A percentile compares a stretch with the other conserved stretches of the same genome.
Evolutionary conservation across 2,329 filamentous ascomycete species (phyloP).

Genomic region (Aureobasidium sp.): DNA sequence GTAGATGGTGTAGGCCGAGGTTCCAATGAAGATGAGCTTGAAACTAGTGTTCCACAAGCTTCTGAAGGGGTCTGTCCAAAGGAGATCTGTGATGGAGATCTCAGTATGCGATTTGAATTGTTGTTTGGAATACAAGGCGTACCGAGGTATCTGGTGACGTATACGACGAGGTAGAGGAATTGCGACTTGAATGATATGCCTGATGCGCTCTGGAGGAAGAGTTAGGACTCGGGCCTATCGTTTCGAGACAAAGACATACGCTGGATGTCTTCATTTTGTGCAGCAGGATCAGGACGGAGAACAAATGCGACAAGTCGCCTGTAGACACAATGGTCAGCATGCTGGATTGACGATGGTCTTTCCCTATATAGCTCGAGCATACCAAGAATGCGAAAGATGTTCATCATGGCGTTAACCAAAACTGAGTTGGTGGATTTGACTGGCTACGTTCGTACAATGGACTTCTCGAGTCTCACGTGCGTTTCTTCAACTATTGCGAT

Average conservation of each 20-base stretch:
- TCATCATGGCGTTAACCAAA: slow-evolving; percentile 43
- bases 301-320: slow-evolving; percentile 94
- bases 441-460: not conserved
- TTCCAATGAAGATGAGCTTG: slow-evolving; percentile 89
- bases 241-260: slow-evolving; percentile 48
- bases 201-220: slow-evolving; percentile 69
- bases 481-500: not conserved
- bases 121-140: not conserved
- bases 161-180: slow-evolving; percentile 88
- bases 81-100: slow-evolving; percentile 49
- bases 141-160: slow-evolving; percentile 78
- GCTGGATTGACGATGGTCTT: slow-evolving; percentile 6
- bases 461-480: not conserved
- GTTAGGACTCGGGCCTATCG: not conserved
- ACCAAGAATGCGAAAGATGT: slow-evolving; percentile 64
- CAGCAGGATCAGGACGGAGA: slow-evolving; percentile 87
- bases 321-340: slow-evolving; percentile 19
- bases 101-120: slow-evolving; percentile 36
- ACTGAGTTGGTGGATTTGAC: not conserved
- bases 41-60: slow-evolving; percentile 83
- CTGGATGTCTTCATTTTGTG: slow-evolving; percentile 91
- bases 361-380: slow-evolving; percentile 27
- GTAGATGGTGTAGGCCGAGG: slow-evolving; percentile 91
- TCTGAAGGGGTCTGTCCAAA: slow-evolving; percentile 62
- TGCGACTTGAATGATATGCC: slow-evolving; percentile 99